phyloP scores from a whole-genome alignment of 73 alveolate species.

The Symbiodinium natans region DNA sequence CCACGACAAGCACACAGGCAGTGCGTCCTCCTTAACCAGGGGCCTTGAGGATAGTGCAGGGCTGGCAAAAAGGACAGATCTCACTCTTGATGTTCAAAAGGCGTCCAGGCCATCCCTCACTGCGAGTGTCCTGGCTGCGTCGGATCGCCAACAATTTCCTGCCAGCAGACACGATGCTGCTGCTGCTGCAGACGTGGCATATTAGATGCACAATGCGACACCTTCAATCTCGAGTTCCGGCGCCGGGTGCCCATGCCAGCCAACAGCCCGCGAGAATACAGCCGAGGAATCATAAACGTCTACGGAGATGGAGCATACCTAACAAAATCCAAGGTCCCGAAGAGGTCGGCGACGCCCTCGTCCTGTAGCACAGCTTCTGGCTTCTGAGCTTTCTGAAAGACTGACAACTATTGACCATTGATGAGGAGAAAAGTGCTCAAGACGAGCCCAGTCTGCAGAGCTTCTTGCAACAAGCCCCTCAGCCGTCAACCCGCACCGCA shows the following conservation, averaged over 20 bases:
- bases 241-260: neutral
- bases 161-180: neutral
- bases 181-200: neutral
- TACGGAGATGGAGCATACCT: neutral
- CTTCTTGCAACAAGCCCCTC: no score
- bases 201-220: neutral
- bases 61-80: no score
- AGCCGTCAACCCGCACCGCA: neutral
- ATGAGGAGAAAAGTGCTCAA: no score
- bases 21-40: no score
- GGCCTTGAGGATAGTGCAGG: no score
- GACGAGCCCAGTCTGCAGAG: no score
- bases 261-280: neutral
- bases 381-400: no score
- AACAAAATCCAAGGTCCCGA: constrained; percentile 34
- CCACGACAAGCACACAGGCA: no score
- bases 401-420: no score
- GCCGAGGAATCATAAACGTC: neutral
- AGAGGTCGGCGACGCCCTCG: constrained; percentile 84
- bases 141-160: constrained; percentile 86
- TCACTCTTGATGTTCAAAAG: no score
- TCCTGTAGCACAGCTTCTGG: no score
- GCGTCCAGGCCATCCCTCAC: no score
- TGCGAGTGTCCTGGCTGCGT: constrained; percentile 90
- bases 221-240: neutral